A percentile compares a stretch with the other conserved stretches of the same genome.
Evolutionary conservation across 352 stramenopile genomes (phyloP).

Genomic region (Phytopythium chamaehyphon): DNA sequence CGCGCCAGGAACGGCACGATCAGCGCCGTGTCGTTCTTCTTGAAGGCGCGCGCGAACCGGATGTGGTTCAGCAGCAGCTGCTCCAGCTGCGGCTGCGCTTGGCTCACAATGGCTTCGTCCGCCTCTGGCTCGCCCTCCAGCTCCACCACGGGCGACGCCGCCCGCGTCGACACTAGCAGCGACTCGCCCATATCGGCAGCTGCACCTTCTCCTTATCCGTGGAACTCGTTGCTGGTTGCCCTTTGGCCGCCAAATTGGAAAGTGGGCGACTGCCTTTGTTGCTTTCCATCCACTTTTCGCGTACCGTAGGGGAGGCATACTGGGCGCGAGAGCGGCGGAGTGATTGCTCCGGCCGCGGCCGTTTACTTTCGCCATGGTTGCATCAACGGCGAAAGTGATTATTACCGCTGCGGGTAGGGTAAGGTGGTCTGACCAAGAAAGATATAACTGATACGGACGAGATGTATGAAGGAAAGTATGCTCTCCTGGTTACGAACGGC

Average conservation of each 20-base stretch:
- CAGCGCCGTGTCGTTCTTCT: slow-evolving; percentile 67
- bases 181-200: no score
- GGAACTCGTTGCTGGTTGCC: no score
- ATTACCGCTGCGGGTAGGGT: background rate
- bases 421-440: no score
- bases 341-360: background rate
- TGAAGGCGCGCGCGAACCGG: slow-evolving; percentile 62
- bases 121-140: slow-evolving; percentile 1
- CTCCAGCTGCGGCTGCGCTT: slow-evolving; percentile 17
- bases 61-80: slow-evolving; percentile 54
- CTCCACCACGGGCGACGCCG: background rate
- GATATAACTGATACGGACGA: no score
- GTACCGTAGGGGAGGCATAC: no score
- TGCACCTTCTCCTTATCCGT: no score
- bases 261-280: background rate
- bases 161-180: background rate
- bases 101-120: background rate
- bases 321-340: background rate
- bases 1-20: slow-evolving; percentile 62
- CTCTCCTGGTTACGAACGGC: no score
- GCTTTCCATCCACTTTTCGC: no score
- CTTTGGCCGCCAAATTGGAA: no score
- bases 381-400: background rate
- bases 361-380: background rate
- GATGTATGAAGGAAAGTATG: no score